These are phyloP conservation scores for Exophiala xenobiotica DNA, from an alignment of 2,329 filamentous ascomycete species.

Conservation along the genomic window DNA sequence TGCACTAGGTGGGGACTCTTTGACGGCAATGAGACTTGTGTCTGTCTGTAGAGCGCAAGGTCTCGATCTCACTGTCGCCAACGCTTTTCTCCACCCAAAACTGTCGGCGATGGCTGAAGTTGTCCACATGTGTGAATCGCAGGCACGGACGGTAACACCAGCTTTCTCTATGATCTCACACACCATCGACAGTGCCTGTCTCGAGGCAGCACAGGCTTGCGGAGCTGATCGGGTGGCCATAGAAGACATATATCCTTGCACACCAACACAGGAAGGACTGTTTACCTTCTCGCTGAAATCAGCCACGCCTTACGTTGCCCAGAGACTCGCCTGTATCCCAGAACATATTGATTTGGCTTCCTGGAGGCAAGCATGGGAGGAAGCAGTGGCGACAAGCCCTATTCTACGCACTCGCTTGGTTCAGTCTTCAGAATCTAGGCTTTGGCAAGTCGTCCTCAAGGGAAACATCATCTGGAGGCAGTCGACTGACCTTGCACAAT, in stretches of 20 bases:
- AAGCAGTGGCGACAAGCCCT: conserved; percentile 44
- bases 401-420: conserved; percentile 52
- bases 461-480: conserved; percentile 39
- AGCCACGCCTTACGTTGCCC: conserved; percentile 50
- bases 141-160: conserved; percentile 20
- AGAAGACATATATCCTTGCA: conserved; percentile 45
- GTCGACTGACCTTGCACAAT: conserved; percentile 32
- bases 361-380: conserved; percentile 50
- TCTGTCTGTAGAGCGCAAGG: conserved; percentile 25
- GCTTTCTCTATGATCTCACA: conserved; percentile 34
- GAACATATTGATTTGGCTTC: conserved; percentile 40
- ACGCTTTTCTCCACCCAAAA: conserved; percentile 40
- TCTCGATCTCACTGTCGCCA: conserved; percentile 29
- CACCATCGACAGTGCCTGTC: conserved; percentile 34
- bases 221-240: conserved; percentile 34
- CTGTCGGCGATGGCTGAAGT: conserved; percentile 45
- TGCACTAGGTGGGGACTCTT: conserved; percentile 35
- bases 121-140: conserved; percentile 37
- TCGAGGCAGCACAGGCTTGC: conserved; percentile 41
- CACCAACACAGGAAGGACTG: conserved; percentile 46
- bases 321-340: conserved; percentile 44
- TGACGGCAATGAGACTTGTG: conserved; percentile 35
- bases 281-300: conserved; percentile 50
- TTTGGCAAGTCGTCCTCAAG: conserved; percentile 43
- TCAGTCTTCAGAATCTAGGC: conserved; percentile 37